Evolutionary conservation across 179 eudicot species (phyloP).

Genomic region (Spinacia oleracea): DNA sequence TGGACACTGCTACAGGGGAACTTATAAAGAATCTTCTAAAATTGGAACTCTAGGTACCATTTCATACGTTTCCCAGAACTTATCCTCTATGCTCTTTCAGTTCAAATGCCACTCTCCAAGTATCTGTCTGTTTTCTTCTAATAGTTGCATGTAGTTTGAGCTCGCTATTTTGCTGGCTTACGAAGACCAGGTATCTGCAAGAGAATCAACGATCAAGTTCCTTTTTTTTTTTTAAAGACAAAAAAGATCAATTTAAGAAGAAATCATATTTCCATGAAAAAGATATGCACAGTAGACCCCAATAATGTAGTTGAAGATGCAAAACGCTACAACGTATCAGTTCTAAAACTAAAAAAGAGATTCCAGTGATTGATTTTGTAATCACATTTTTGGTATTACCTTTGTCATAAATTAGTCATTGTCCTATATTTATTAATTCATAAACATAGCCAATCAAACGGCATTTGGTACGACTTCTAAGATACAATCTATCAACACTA

Average conservation of each 20-base stretch:
- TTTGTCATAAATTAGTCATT: neutral
- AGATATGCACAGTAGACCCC: neutral
- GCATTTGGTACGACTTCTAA: neutral
- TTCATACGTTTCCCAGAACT: neutral
- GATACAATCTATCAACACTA: neutral
- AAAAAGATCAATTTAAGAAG: slow-evolving; percentile 4
- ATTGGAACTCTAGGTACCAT: neutral
- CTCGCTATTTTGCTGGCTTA: slow-evolving; percentile 23
- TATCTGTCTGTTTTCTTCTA: slow-evolving; percentile 4
- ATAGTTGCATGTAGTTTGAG: neutral
- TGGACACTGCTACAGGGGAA: neutral
- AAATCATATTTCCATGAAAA: neutral
- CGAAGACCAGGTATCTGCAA: slow-evolving; percentile 42
- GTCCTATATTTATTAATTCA: neutral
- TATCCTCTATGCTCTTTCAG: neutral
- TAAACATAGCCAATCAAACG: neutral
- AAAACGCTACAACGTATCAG: neutral
- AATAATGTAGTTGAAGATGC: neutral
- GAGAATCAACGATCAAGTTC: neutral
- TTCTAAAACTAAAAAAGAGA: neutral
- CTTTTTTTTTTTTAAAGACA: no score
- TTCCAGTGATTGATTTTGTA: neutral
- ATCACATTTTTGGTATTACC: neutral
- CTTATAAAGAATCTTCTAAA: neutral
- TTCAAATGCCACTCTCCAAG: neutral